Percentiles rank a stretch among this genome's conserved stretches.
Conservation (phyloP, 2,329 filamentous ascomycete genomes). For the Ceratocystis lukuohia region DNA sequence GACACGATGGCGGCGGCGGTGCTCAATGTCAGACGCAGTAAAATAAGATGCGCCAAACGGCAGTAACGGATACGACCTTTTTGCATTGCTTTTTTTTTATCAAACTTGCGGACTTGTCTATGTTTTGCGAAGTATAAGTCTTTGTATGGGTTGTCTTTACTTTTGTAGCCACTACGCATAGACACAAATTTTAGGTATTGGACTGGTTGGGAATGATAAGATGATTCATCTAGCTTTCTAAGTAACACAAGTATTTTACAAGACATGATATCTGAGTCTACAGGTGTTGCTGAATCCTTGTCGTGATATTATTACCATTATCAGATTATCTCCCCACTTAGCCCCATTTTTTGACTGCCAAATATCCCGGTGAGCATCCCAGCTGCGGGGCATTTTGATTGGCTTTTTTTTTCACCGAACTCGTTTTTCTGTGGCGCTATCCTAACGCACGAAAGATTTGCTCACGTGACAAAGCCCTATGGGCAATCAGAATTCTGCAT, state of each 20-base stretch:
- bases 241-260: not conserved
- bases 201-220: not conserved
- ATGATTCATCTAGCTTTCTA: not conserved
- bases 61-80: not conserved
- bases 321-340: not conserved
- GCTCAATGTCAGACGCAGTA: conserved; percentile 64
- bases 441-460: conserved; percentile 20
- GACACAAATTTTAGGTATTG: conserved; percentile 10
- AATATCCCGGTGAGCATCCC: conserved; percentile 8
- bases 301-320: not conserved
- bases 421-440: conserved; percentile 15
- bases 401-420: not conserved
- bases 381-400: conserved; percentile 1
- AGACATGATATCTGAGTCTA: not conserved
- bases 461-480: conserved; percentile 28
- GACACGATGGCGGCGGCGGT: conserved; percentile 41
- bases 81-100: conserved; percentile 8
- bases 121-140: not conserved
- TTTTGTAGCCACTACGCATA: conserved; percentile 9
- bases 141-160: not conserved
- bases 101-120: not conserved
- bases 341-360: conserved; percentile 10
- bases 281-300: not conserved
- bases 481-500: conserved; percentile 25
- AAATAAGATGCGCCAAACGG: conserved; percentile 21